Evolutionary conservation across 2,329 filamentous ascomycete species (phyloP).

Genomic region (Xylariaceae sp.): DNA sequence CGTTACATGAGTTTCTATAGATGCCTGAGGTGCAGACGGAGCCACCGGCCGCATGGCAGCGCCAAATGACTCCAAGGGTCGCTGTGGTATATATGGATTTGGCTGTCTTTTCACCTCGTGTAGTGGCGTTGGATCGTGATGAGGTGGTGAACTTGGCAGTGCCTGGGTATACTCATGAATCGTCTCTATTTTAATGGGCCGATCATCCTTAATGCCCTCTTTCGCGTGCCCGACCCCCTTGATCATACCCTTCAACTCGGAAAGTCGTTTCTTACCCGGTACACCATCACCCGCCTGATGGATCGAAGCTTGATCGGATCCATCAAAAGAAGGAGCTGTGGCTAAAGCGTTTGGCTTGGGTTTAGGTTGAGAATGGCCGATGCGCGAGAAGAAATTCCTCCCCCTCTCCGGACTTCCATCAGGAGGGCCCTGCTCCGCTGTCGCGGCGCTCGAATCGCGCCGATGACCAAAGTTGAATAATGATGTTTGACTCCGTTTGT

Average conservation of each 20-base stretch:
- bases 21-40: neutral
- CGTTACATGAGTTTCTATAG: conserved; percentile 4
- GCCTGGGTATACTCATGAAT: conserved; percentile 11
- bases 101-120: conserved; percentile 13
- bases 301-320: conserved; percentile 18
- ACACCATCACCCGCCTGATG: conserved; percentile 15
- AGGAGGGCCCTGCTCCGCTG: conserved; percentile 20
- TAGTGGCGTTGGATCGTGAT: conserved; percentile 4
- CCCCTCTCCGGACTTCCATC: conserved; percentile 34
- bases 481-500: conserved; percentile 34
- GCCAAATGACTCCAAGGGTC: conserved; percentile 1
- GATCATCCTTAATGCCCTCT: conserved; percentile 28
- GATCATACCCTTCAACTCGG: conserved; percentile 32
- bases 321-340: conserved; percentile 17
- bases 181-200: conserved; percentile 22
- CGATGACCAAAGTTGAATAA: conserved; percentile 37
- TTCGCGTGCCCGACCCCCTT: conserved; percentile 29
- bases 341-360: conserved; percentile 21
- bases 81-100: conserved; percentile 4
- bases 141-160: conserved; percentile 21
- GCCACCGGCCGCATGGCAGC: conserved; percentile 3
- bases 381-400: conserved; percentile 35
- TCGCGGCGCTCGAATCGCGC: conserved; percentile 23
- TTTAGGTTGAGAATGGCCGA: conserved; percentile 22
- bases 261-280: conserved; percentile 29